Percentiles rank a stretch among this genome's conserved stretches.
phyloP scores from a whole-genome alignment of 176 grass and related monocot genomes.

The Elaeis guineensis region DNA sequence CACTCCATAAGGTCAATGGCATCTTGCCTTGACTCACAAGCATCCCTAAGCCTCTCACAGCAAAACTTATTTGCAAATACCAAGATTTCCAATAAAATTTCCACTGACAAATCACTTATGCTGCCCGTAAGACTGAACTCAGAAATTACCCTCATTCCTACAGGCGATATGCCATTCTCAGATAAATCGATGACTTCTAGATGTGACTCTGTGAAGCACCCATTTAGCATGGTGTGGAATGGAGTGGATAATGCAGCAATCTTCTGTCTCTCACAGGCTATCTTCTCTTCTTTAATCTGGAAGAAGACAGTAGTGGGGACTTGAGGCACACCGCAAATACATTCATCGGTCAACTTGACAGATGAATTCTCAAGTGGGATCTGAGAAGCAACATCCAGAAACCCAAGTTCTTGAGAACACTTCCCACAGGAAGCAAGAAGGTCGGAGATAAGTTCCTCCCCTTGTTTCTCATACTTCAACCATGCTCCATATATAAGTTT shows the following conservation, averaged over 20 bases:
- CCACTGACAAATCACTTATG: constrained; percentile 49
- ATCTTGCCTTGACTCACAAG: constrained; percentile 74
- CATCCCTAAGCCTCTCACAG: constrained; percentile 78
- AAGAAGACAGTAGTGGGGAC: constrained; percentile 47
- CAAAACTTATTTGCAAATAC: constrained; percentile 85
- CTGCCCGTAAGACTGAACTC: constrained; percentile 44
- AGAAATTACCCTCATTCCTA: constrained; percentile 57
- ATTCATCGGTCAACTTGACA: constrained; percentile 24
- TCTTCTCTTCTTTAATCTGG: constrained; percentile 57
- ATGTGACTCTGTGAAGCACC: constrained; percentile 79
- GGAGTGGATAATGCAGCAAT: constrained; percentile 70
- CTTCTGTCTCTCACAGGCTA: constrained; percentile 66
- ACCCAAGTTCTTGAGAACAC: constrained; percentile 55
- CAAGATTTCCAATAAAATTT: constrained; percentile 73
- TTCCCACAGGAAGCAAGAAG: constrained; percentile 64
- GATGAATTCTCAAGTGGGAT: constrained; percentile 23
- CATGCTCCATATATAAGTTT: constrained; percentile 74
- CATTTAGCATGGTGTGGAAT: constrained; percentile 90
- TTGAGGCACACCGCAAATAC: neutral
- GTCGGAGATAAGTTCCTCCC: constrained; percentile 68
- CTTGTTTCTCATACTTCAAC: constrained; percentile 65
- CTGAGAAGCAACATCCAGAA: constrained; percentile 55
- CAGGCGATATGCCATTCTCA: constrained; percentile 67
- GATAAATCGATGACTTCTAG: constrained; percentile 85
- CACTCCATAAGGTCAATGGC: constrained; percentile 69